These are phyloP conservation scores for Cladosporium sp. DNA, from an alignment of 2,329 filamentous ascomycete species.

Conservation along the genomic window DNA sequence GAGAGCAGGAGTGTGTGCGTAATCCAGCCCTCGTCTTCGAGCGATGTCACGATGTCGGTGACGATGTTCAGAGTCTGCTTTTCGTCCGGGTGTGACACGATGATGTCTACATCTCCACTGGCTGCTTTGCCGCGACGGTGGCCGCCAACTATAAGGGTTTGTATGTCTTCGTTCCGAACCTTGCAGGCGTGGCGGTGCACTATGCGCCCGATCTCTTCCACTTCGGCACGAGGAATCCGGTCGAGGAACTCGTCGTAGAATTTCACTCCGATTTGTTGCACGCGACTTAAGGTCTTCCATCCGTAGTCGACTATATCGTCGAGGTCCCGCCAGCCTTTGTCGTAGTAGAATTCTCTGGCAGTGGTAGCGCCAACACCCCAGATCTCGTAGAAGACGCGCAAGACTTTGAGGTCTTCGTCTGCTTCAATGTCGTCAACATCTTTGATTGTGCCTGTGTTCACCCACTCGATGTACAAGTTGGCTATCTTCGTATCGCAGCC, in stretches of 20 bases:
- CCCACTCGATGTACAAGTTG: conserved; percentile 72
- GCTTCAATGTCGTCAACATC: conserved; percentile 62
- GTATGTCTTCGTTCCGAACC: conserved; percentile 52
- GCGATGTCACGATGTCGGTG: conserved; percentile 61
- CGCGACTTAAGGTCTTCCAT: conserved; percentile 69
- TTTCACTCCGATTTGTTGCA: conserved; percentile 91
- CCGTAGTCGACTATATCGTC: conserved; percentile 82
- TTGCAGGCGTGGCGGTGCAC: conserved; percentile 64
- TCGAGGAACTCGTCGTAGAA: conserved; percentile 81
- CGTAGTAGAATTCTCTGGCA: conserved; percentile 74
- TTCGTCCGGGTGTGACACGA: conserved; percentile 75
- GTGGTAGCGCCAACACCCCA: conserved; percentile 88
- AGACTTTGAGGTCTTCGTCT: conserved; percentile 60
- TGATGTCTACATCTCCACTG: conserved; percentile 79
- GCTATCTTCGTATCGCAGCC: conserved; percentile 80
- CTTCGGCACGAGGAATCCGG: conserved; percentile 69
- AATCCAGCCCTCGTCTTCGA: conserved; percentile 68
- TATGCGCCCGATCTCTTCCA: conserved; percentile 61
- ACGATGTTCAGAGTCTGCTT: conserved; percentile 66
- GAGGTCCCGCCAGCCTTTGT: conserved; percentile 72
- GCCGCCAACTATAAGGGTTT: conserved; percentile 68
- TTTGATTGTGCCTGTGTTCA: conserved; percentile 50
- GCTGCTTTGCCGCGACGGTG: conserved; percentile 72
- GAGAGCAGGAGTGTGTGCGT: conserved; percentile 76
- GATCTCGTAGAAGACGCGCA: conserved; percentile 74